Evolutionary conservation across 306 rosid genomes (phyloP).

Genomic region (Lablab purpureus): DNA sequence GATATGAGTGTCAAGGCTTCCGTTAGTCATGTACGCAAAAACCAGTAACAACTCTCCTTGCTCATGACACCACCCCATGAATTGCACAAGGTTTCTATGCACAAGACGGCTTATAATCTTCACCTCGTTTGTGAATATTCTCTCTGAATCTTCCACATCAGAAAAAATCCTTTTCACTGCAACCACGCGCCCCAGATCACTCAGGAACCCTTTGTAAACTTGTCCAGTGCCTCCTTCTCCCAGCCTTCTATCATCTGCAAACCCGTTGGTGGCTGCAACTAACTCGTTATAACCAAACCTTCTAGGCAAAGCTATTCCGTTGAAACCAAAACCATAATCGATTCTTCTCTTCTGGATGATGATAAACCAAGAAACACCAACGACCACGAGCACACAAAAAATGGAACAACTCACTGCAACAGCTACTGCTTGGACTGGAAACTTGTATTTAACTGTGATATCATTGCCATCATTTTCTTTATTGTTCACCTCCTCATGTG

Average conservation of each 20-base stretch:
- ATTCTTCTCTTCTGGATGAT: conserved; percentile 30
- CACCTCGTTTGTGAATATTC: conserved; percentile 49
- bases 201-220: conserved; percentile 53
- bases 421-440: neutral
- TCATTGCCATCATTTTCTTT: neutral
- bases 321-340: conserved; percentile 24
- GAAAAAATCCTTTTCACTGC: conserved; percentile 58
- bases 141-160: conserved; percentile 41
- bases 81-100: conserved; percentile 56
- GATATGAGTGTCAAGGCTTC: conserved; percentile 58
- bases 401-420: conserved; percentile 30
- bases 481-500: neutral
- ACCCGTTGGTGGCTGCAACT: conserved; percentile 51
- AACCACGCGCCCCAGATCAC: conserved; percentile 36
- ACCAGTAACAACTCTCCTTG: conserved; percentile 46
- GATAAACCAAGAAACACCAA: conserved; percentile 24
- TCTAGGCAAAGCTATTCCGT: conserved; percentile 49
- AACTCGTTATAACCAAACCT: conserved; percentile 52
- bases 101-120: conserved; percentile 57
- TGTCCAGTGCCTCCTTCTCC: conserved; percentile 62
- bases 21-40: conserved; percentile 48
- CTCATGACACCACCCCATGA: conserved; percentile 64
- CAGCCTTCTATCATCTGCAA: conserved; percentile 48
- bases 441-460: neutral
- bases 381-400: conserved; percentile 8